Conservation (phyloP, 495 filamentous ascomycete species). For the Darksidea phi region DNA sequence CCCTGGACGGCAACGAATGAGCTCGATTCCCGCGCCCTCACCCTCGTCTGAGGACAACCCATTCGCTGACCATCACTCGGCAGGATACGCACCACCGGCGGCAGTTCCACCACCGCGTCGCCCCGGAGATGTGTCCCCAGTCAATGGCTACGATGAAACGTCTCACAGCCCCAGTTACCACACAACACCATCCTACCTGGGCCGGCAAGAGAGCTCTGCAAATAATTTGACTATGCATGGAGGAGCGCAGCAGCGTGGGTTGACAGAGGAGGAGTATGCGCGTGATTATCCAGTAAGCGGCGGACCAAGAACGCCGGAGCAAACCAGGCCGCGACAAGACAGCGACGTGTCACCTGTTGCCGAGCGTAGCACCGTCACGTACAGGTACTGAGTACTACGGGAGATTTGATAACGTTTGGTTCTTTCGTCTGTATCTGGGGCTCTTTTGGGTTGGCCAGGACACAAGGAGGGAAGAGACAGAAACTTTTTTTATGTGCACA, state of each 20-base stretch:
- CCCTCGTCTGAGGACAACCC: constrained; percentile 29
- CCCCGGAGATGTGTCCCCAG: constrained; percentile 1
- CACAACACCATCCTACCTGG: constrained; percentile 28
- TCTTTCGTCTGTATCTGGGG: not conserved
- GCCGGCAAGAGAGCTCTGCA: constrained; percentile 27
- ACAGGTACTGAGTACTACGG: constrained; percentile 25
- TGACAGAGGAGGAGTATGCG: constrained; percentile 33
- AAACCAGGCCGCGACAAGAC: constrained; percentile 12
- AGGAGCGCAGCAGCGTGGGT: constrained; percentile 1
- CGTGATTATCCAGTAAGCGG: constrained; percentile 29
- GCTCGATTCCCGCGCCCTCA: not conserved
- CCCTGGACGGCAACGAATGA: constrained; percentile 12
- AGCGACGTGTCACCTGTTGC: constrained; percentile 35
- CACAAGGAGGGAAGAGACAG: not conserved
- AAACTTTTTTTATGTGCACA: not conserved
- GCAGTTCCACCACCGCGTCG: constrained; percentile 12
- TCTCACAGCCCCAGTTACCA: constrained; percentile 26
- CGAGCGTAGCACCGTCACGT: constrained; percentile 30
- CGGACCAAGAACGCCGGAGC: constrained; percentile 32
- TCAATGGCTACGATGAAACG: not conserved
- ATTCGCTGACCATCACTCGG: constrained; percentile 39
- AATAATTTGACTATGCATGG: constrained; percentile 35
- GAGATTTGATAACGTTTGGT: not conserved
- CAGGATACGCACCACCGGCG: constrained; percentile 22
- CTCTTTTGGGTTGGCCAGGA: not conserved